Evolutionary conservation across 495 filamentous ascomycete species (phyloP).

Genomic region (Tuber borchii): DNA sequence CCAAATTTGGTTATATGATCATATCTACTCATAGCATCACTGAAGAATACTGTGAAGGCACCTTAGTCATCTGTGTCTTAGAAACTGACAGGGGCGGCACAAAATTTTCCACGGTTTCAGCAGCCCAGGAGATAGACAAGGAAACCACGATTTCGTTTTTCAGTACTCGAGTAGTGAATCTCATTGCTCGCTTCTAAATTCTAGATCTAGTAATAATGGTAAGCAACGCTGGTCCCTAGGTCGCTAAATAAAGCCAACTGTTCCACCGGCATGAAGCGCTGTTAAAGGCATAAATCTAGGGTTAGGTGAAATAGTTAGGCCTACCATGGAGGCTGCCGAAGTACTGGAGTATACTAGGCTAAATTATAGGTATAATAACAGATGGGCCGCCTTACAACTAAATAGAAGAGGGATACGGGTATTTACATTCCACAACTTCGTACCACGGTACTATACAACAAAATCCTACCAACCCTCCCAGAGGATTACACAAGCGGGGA

Average conservation of each 20-base stretch:
- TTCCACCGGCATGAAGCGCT: too few relatives aligned
- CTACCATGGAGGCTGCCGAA: background rate
- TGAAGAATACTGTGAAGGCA: too few relatives aligned
- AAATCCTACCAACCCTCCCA: background rate
- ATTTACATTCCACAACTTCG: background rate
- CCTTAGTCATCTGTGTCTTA: too few relatives aligned
- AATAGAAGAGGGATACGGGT: background rate
- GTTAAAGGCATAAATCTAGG: background rate
- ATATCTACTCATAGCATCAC: too few relatives aligned
- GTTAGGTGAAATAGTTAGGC: slow-evolving; percentile 1
- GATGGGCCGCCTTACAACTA: background rate
- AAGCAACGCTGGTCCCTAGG: background rate
- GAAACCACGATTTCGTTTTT: too few relatives aligned
- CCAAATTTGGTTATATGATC: too few relatives aligned
- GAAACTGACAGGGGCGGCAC: too few relatives aligned
- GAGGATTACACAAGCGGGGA: background rate
- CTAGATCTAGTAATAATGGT: background rate
- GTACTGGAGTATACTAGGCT: background rate
- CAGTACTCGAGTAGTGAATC: too few relatives aligned
- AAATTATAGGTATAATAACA: background rate
- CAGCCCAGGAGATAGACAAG: too few relatives aligned
- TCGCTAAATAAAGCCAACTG: too few relatives aligned
- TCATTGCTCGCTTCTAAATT: background rate
- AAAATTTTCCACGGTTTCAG: too few relatives aligned
- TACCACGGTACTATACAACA: background rate